phyloP scores from a whole-genome alignment of 345 rosid genomes.

The Lepidium sativum region DNA sequence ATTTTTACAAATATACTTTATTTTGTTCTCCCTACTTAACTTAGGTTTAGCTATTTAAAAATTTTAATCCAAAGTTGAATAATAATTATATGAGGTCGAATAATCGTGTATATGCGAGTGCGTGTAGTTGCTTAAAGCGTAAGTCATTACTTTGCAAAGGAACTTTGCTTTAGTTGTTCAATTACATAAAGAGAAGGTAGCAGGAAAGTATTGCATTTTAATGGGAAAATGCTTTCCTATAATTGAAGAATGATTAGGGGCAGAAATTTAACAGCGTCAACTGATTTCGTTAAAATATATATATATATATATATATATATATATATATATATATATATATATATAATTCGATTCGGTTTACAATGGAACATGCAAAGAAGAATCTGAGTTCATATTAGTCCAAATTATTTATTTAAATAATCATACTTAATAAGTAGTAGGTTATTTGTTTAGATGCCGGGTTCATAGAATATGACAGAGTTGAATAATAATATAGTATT shows the following conservation, averaged over 20 bases:
- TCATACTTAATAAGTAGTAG: not conserved
- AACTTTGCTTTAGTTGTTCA: slow-evolving; percentile 24
- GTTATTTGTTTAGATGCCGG: slow-evolving; percentile 7
- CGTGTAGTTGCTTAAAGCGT: slow-evolving; percentile 23
- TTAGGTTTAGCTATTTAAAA: not conserved
- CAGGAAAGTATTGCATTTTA: not conserved
- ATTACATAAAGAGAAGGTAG: not conserved
- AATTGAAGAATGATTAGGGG: slow-evolving; percentile 20
- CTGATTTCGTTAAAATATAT: not conserved
- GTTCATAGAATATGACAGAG: slow-evolving; percentile 4
- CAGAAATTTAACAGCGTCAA: slow-evolving; percentile 14
- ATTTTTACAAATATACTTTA: not conserved
- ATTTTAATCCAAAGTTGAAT: not conserved
- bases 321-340: not conserved
- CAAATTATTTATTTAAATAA: not conserved
- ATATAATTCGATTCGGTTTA: not conserved
- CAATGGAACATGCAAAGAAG: slow-evolving; percentile 9
- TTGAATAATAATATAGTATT: not conserved
- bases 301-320: too few species aligned
- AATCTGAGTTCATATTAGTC: not conserved
- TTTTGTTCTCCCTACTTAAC: not conserved
- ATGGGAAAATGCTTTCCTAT: not conserved
- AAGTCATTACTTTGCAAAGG: slow-evolving; percentile 13
- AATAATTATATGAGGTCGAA: not conserved
- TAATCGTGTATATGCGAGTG: slow-evolving; percentile 12